These are phyloP conservation scores for Schizophyllum amplum DNA, from an alignment of 1,284 basidiomycete genomes.

Conservation along the genomic window DNA sequence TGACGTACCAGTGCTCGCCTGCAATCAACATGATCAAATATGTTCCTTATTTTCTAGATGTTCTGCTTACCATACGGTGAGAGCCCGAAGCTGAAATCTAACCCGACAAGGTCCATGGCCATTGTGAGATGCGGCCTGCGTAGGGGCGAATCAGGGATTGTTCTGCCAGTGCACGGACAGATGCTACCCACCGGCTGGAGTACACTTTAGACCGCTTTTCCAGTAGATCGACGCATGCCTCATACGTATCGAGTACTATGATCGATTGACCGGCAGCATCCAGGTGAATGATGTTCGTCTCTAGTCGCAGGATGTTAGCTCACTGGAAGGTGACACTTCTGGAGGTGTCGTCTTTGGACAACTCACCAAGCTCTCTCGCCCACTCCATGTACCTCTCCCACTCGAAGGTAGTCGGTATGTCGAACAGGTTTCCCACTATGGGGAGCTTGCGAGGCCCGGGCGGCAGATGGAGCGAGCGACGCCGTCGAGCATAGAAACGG, in stretches of 20 bases:
- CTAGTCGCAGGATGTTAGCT: not conserved
- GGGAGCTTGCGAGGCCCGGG: constrained; percentile 15
- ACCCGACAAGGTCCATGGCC: constrained; percentile 5
- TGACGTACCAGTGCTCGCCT: not conserved
- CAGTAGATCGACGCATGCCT: constrained; percentile 3
- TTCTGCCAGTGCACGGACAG: not conserved
- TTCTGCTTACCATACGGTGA: not conserved
- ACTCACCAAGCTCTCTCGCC: constrained; percentile 12
- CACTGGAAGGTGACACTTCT: not conserved
- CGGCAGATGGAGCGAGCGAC: constrained; percentile 10
- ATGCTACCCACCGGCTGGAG: constrained; percentile 1
- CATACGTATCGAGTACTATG: constrained; percentile 3
- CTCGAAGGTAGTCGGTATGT: constrained; percentile 12
- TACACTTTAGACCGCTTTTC: constrained; percentile 5
- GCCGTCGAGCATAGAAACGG: not conserved
- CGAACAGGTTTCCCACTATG: constrained; percentile 17
- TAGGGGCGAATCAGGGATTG: not conserved
- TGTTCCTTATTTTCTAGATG: not conserved
- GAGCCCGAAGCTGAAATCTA: constrained; percentile 1
- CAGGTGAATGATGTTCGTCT: constrained; percentile 9
- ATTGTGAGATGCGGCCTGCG: constrained; percentile 1
- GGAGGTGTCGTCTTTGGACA: not conserved
- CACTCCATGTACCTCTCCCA: constrained; percentile 14
- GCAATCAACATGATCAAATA: not conserved
- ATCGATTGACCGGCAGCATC: constrained; percentile 2